A percentile compares a stretch with the other conserved stretches of the same genome.
Evolutionary conservation across 495 filamentous ascomycete genomes (phyloP).

Genomic region (Sordaria brevicollis): DNA sequence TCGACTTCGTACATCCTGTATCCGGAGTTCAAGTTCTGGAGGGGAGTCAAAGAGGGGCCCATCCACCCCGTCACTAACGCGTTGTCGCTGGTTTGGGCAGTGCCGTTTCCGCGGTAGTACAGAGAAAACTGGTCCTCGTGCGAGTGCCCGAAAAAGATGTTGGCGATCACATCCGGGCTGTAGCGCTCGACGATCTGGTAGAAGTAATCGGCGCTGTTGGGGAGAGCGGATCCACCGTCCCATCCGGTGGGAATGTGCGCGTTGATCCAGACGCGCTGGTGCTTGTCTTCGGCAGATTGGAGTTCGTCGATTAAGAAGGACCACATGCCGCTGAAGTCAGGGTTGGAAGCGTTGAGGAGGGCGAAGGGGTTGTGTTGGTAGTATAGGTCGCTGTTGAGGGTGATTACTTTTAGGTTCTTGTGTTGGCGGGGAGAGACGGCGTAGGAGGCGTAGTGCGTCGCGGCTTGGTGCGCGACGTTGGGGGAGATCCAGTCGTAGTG

Average conservation of each 20-base stretch:
- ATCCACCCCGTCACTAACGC: slow-evolving; percentile 33
- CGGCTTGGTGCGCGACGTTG: slow-evolving; percentile 30
- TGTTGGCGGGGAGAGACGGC: slow-evolving; percentile 34
- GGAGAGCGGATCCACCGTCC: slow-evolving; percentile 40
- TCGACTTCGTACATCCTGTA: slow-evolving; percentile 49
- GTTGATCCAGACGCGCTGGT: slow-evolving; percentile 46
- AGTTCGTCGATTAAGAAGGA: slow-evolving; percentile 42
- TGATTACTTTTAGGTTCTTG: slow-evolving; percentile 36
- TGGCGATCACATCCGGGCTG: slow-evolving; percentile 44
- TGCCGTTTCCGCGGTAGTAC: slow-evolving; percentile 44
- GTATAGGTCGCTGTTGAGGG: slow-evolving; percentile 46
- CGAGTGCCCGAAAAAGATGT: slow-evolving; percentile 47
- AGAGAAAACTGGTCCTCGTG: slow-evolving; percentile 38
- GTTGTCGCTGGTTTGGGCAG: slow-evolving; percentile 21
- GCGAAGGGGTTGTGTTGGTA: slow-evolving; percentile 37
- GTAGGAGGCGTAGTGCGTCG: slow-evolving; percentile 42
- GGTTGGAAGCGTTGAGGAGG: slow-evolving; percentile 37
- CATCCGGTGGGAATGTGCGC: slow-evolving; percentile 43
- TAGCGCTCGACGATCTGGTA: slow-evolving; percentile 50
- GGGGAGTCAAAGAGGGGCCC: slow-evolving; percentile 42
- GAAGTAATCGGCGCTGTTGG: slow-evolving; percentile 41
- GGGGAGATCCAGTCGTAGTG: slow-evolving; percentile 41
- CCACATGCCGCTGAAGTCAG: slow-evolving; percentile 42
- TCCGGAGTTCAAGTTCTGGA: slow-evolving; percentile 45
- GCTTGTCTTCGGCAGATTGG: slow-evolving; percentile 39